Percentiles rank a stretch among this genome's conserved stretches.
Evolutionary conservation across 169 alveolate species (phyloP).

Genomic region (Plasmodium inui): DNA sequence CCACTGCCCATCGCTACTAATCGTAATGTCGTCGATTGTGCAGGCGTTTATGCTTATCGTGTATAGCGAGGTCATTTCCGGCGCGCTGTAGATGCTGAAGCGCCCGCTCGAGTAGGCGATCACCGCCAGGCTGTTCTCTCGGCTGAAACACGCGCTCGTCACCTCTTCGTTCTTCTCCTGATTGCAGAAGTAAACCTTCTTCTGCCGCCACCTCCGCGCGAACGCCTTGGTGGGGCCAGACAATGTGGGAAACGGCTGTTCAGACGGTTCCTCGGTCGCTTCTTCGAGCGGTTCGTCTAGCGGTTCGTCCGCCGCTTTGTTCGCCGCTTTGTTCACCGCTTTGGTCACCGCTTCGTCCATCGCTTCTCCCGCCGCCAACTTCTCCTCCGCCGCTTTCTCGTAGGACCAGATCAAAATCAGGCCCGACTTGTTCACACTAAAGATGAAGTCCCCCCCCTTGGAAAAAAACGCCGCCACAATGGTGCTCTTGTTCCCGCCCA

Average conservation of each 20-base stretch:
- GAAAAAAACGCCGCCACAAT: conserved; percentile 88
- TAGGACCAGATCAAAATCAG: conserved; percentile 87
- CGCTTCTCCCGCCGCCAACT: background rate
- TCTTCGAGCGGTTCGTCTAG: background rate
- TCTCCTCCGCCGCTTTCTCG: background rate
- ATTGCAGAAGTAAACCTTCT: conserved; percentile 82
- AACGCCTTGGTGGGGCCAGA: background rate
- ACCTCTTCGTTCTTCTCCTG: conserved; percentile 82
- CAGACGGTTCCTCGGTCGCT: background rate
- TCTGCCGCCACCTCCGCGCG: conserved; percentile 78
- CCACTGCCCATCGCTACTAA: conserved; percentile 92
- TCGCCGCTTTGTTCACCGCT: background rate
- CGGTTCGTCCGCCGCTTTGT: background rate
- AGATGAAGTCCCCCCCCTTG: conserved; percentile 83
- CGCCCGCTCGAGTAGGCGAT: conserved; percentile 84
- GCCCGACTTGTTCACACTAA: conserved; percentile 87
- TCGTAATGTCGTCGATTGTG: conserved; percentile 80
- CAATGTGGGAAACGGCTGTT: too few relatives aligned
- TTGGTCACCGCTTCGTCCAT: background rate
- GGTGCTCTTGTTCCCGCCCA: conserved; percentile 86
- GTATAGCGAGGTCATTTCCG: conserved; percentile 78
- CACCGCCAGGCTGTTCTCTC: conserved; percentile 76
- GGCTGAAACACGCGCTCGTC: conserved; percentile 74
- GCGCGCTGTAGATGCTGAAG: conserved; percentile 81
- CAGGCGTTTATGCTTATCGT: conserved; percentile 80